Percentiles rank a stretch among this genome's conserved stretches.
Evolutionary conservation across 202 grass and related monocot species (phyloP).

Genomic region (Dendrocalamus latiflorus): DNA sequence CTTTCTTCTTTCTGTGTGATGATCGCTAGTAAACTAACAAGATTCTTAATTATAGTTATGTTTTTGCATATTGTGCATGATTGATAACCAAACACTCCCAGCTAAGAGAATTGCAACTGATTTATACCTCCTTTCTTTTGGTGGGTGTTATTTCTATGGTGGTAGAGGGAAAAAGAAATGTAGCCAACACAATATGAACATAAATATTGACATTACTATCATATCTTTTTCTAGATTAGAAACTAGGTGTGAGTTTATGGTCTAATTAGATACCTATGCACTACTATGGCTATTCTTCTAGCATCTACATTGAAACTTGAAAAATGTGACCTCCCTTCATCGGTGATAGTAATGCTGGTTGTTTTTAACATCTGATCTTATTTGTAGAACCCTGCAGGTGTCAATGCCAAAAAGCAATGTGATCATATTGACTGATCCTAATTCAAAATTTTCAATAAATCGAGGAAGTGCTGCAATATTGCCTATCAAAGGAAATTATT

Average conservation of each 20-base stretch:
- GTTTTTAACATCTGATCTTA: conserved; percentile 67
- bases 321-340: background rate
- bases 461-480: conserved; percentile 43
- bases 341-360: background rate
- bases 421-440: conserved; percentile 77
- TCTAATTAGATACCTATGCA: background rate
- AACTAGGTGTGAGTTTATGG: background rate
- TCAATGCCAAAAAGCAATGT: conserved; percentile 82
- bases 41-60: background rate
- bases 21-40: background rate
- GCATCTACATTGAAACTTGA: background rate
- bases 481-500: conserved; percentile 75
- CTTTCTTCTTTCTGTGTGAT: background rate
- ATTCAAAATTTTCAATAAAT: conserved; percentile 59
- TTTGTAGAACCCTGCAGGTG: conserved; percentile 78
- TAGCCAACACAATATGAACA: background rate
- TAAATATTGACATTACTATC: background rate
- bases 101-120: background rate
- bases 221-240: background rate
- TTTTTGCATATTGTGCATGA: conserved; percentile 15
- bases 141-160: background rate
- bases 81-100: background rate
- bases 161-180: background rate
- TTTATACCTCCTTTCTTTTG: background rate
- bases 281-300: background rate